phyloP scores from a whole-genome alignment of 177 flowering plant genomes.

The Vitis hybrid region DNA sequence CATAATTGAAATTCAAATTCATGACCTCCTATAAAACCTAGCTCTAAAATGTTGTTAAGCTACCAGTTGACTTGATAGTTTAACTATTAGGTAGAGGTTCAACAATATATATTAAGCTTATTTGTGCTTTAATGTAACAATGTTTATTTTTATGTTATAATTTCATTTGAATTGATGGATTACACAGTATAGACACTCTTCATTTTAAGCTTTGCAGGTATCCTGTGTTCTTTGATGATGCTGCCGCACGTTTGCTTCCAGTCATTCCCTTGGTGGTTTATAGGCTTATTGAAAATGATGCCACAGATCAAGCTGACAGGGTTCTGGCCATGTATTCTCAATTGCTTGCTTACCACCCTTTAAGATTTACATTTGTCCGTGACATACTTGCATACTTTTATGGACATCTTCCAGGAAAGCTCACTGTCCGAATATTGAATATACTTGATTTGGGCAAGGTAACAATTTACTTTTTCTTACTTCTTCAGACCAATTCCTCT shows the following conservation, averaged over 20 bases:
- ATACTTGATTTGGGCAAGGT: slow-evolving; percentile 91
- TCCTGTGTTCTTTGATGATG: slow-evolving; percentile 94
- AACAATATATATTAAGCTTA: neutral
- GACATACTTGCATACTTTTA: slow-evolving; percentile 96
- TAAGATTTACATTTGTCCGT: slow-evolving; percentile 92
- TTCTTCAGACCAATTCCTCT: neutral
- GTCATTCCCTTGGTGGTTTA: slow-evolving; percentile 88
- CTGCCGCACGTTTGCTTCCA: slow-evolving; percentile 93
- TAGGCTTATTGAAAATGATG: slow-evolving; percentile 95
- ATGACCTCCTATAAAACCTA: too few species aligned
- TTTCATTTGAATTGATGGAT: neutral
- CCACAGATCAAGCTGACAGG: slow-evolving; percentile 77
- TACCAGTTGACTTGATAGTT: too few species aligned
- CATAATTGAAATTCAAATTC: too few species aligned
- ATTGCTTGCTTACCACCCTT: slow-evolving; percentile 79
- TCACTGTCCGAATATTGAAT: slow-evolving; percentile 72
- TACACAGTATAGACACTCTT: slow-evolving; percentile 2
- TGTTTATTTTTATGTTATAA: neutral
- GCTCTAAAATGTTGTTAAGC: too few species aligned
- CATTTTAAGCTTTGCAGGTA: slow-evolving; percentile 46
- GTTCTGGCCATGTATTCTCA: slow-evolving; percentile 63
- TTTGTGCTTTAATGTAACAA: neutral
- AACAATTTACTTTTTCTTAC: slow-evolving; percentile 7
- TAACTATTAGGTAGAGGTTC: too few species aligned
- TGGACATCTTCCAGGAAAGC: slow-evolving; percentile 92